Base-by-base conservation (phyloP, 23 red algal genomes). In the Gracilaria caudata region DNA sequence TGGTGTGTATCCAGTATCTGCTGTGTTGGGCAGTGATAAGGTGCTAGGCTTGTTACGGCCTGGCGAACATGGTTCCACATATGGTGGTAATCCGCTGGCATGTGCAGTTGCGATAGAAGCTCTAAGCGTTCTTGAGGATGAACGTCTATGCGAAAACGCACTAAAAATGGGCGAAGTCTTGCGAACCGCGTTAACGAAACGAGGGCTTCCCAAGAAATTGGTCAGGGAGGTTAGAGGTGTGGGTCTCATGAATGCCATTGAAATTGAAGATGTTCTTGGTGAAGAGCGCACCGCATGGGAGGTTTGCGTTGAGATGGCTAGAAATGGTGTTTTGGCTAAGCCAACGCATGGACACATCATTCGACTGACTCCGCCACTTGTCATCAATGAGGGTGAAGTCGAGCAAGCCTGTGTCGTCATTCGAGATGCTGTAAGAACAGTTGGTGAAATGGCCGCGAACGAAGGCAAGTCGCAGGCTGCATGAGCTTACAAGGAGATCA, bases 31-130 rank as follows among this genome's bases (percentile, higher is more conserved):
- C 2, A 82, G 75, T 47, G 57, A 94, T 63, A 93, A 99, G 86
- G 87, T 99, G 29, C 65, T 99, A 51, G 72, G 82, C 28, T 73
- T 88, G 61, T 57, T 98, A 12, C 43, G 77, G 43, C 92, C 93
- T 12, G 93, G 93, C 12, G 87, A 99, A 45, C 97, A 99, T 75
- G 97, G 97, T 25, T 99, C 97, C 16, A 99, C 97, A n/a, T 99
- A 95, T 86, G 97, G 93, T 4, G 97, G 97, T 28, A 99, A 99
- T 80, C 97, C 97, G n/a, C 90, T 99, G 9, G 97, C 86, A 10
- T 89, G 84, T 11, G 86, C 84, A 23, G 97, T 99, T 43, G 88
- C 73, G 10, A 90, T 94, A 61, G 93, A 75, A 29, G 97, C 97
- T 30, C 72, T 99, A 33, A 75, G 90, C 41, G 89, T 99, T 12